These are phyloP conservation scores for Colletotrichum cereale DNA, from an alignment of 2,329 filamentous ascomycete species.

Conservation along the genomic window DNA sequence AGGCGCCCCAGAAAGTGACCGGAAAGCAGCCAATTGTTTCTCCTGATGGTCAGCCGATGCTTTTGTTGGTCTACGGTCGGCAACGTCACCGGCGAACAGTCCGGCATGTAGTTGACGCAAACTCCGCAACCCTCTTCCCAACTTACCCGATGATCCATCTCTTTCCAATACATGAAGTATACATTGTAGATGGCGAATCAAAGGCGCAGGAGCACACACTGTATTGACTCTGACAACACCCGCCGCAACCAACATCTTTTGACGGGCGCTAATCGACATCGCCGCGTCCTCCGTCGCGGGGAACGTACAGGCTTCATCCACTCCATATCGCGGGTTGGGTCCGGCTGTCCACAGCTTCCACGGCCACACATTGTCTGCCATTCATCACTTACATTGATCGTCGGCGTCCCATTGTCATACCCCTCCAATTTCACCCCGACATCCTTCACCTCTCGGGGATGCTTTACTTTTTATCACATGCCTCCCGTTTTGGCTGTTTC, in stretches of 20 bases:
- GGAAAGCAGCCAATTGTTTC: neutral
- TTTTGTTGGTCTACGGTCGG: slow-evolving; percentile 4
- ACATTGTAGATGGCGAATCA: too few relatives aligned
- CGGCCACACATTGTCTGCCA: neutral
- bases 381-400: slow-evolving; percentile 11
- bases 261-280: neutral
- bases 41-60: neutral
- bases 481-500: slow-evolving; percentile 24
- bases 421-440: neutral
- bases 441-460: neutral
- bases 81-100: slow-evolving; percentile 14
- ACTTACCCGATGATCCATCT: neutral
- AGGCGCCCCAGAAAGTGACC: neutral
- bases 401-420: neutral
- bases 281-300: neutral
- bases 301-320: slow-evolving; percentile 16
- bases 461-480: slow-evolving; percentile 8
- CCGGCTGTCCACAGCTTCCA: neutral
- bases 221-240: neutral
- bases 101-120: neutral
- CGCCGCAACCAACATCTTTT: neutral
- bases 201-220: neutral
- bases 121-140: neutral
- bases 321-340: slow-evolving; percentile 10
- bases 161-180: too few relatives aligned